Evolutionary conservation across 805 yeast genomes (phyloP).

Genomic region (Kuraishia ogatae): DNA sequence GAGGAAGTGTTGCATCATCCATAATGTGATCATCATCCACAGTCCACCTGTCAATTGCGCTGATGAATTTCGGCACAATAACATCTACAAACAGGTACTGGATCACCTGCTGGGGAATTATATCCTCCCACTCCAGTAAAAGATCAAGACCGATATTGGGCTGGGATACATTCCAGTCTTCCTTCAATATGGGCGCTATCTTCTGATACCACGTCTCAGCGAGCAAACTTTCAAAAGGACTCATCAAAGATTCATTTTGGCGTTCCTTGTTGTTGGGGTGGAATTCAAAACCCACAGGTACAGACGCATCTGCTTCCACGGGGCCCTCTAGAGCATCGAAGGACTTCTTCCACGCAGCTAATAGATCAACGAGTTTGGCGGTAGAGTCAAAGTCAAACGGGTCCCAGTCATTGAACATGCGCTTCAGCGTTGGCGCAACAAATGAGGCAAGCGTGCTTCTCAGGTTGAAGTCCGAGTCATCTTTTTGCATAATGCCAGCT

Average conservation of each 20-base stretch:
- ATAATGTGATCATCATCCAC: conserved; percentile 5
- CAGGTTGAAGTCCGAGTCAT: no score
- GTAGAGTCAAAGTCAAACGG: conserved; percentile 24
- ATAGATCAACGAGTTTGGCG: conserved; percentile 16
- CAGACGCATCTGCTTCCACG: neutral
- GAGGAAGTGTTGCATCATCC: conserved; percentile 5
- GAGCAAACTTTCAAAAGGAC: conserved; percentile 27
- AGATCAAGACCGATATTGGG: conserved; percentile 30
- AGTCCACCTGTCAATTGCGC: conserved; percentile 28
- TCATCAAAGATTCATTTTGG: conserved; percentile 6
- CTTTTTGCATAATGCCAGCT: neutral
- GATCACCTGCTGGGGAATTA: conserved; percentile 22
- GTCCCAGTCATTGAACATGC: conserved; percentile 25
- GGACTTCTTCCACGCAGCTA: conserved; percentile 19
- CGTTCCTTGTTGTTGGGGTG: conserved; percentile 7
- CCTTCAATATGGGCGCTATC: conserved; percentile 16
- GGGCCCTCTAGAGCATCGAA: neutral
- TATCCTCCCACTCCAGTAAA: conserved; percentile 30
- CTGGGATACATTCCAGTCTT: conserved; percentile 28
- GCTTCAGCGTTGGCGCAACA: conserved; percentile 10
- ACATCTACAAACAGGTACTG: conserved; percentile 19
- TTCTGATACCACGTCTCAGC: conserved; percentile 26
- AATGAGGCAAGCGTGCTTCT: neutral
- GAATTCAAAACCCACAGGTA: neutral
- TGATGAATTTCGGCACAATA: conserved; percentile 28